These are phyloP conservation scores for Tetrapisispora taiwanensis DNA, from an alignment of 805 yeast species.

Conservation along the genomic window DNA sequence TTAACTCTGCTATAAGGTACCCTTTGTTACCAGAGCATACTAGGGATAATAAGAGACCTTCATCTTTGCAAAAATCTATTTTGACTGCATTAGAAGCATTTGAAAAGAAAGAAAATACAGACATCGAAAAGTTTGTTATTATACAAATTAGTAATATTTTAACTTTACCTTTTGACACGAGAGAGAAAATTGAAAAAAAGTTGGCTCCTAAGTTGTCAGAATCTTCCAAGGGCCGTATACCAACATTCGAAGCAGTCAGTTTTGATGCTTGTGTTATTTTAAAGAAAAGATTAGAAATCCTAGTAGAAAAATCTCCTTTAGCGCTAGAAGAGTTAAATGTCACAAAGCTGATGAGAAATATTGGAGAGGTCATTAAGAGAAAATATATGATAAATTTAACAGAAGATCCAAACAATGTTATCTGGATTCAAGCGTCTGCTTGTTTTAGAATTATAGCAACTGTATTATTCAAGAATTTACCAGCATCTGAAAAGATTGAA, in stretches of 20 bases:
- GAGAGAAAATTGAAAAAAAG: constrained; percentile 48
- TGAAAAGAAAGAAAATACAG: constrained; percentile 24
- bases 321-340: constrained; percentile 39
- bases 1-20: constrained; percentile 59
- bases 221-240: constrained; percentile 34
- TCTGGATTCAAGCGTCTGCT: constrained; percentile 47
- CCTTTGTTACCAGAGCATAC: constrained; percentile 56
- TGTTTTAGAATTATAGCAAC: constrained; percentile 31
- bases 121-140: constrained; percentile 37
- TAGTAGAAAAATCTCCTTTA: constrained; percentile 23
- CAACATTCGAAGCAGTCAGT: constrained; percentile 56
- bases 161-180: constrained; percentile 51
- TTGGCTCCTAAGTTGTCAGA: constrained; percentile 32
- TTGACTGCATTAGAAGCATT: constrained; percentile 36
- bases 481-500: constrained; percentile 2
- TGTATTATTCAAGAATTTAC: constrained; percentile 11
- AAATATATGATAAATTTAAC: constrained; percentile 29
- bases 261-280: constrained; percentile 37
- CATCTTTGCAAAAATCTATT: constrained; percentile 55
- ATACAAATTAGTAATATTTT: constrained; percentile 45
- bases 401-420: constrained; percentile 18
- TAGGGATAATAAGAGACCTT: constrained; percentile 45
- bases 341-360: constrained; percentile 36
- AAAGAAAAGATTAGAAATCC: constrained; percentile 27
- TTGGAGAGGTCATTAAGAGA: constrained; percentile 42